Conservation (phyloP, 2,329 filamentous ascomycete species). For the Phaeophleospora eucalypticola region DNA sequence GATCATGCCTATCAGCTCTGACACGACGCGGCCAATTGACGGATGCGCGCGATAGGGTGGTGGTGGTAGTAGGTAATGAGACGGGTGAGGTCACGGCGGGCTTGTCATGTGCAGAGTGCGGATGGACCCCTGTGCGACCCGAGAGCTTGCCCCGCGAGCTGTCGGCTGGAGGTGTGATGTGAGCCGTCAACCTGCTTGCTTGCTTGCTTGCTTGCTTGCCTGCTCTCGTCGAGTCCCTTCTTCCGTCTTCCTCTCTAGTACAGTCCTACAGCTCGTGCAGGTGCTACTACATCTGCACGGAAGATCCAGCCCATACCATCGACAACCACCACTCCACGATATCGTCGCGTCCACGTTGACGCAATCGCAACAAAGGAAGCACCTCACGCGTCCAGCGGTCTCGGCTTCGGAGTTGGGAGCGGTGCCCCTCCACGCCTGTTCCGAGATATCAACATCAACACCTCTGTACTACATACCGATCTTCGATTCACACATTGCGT, state of each 20-base stretch:
- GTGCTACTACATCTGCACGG: not conserved
- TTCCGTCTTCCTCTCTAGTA: not conserved
- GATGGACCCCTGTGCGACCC: not conserved
- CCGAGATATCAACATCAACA: not conserved
- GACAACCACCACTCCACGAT: not conserved
- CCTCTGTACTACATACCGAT: too few relatives aligned
- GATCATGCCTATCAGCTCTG: not conserved
- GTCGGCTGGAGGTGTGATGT: too few relatives aligned
- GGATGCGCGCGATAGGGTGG: not conserved
- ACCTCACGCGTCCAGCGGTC: not conserved
- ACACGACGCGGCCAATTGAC: not conserved
- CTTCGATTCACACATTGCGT: not conserved
- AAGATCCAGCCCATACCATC: not conserved
- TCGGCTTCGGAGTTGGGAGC: not conserved
- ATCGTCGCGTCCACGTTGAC: too few relatives aligned
- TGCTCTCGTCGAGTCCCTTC: not conserved
- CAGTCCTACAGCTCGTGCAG: not conserved
- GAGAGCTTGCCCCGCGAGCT: not conserved
- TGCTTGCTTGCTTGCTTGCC: slow-evolving; percentile 1
- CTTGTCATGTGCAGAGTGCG: not conserved
- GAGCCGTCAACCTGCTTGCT: too few relatives aligned
- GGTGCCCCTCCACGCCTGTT: not conserved
- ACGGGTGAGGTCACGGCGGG: too few relatives aligned
- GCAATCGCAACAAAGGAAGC: not conserved
- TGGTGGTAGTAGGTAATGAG: too few relatives aligned